Evolutionary conservation across 1,284 basidiomycete genomes (phyloP).

Genomic region (Irpex lacteus): DNA sequence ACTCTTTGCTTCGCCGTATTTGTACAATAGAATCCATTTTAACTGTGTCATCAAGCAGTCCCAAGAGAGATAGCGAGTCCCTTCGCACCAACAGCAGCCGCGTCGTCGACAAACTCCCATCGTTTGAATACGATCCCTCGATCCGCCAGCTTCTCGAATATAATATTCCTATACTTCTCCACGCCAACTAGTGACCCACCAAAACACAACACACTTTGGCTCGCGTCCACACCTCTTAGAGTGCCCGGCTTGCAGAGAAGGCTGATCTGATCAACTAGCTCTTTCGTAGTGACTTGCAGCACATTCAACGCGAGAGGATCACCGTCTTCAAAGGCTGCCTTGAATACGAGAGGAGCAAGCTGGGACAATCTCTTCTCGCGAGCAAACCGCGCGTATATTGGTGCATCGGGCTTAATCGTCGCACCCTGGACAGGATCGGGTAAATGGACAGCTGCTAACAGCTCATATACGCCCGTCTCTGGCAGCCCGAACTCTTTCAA

Average conservation of each 20-base stretch:
- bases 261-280: constrained; percentile 61
- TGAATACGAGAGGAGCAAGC: constrained; percentile 70
- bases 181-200: constrained; percentile 71
- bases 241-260: constrained; percentile 45
- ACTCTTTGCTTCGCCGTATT: not conserved
- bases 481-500: constrained; percentile 54
- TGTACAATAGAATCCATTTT: not conserved
- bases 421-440: constrained; percentile 43
- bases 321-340: constrained; percentile 60
- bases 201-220: constrained; percentile 62
- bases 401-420: constrained; percentile 35
- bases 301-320: constrained; percentile 61
- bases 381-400: constrained; percentile 36
- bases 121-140: constrained; percentile 60
- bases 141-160: constrained; percentile 54
- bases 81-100: constrained; percentile 58
- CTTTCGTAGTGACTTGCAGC: constrained; percentile 46
- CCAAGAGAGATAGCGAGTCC: constrained; percentile 21
- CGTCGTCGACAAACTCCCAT: constrained; percentile 63
- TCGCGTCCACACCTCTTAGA: constrained; percentile 46
- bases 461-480: constrained; percentile 47
- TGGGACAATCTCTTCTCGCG: constrained; percentile 74
- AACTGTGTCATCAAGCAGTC: not conserved
- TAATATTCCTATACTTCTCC: constrained; percentile 53
- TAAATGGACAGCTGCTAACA: constrained; percentile 58